Base-by-base conservation (phyloP, 2,329 filamentous ascomycete genomes). In the Plenodomus tracheiphilus region DNA sequence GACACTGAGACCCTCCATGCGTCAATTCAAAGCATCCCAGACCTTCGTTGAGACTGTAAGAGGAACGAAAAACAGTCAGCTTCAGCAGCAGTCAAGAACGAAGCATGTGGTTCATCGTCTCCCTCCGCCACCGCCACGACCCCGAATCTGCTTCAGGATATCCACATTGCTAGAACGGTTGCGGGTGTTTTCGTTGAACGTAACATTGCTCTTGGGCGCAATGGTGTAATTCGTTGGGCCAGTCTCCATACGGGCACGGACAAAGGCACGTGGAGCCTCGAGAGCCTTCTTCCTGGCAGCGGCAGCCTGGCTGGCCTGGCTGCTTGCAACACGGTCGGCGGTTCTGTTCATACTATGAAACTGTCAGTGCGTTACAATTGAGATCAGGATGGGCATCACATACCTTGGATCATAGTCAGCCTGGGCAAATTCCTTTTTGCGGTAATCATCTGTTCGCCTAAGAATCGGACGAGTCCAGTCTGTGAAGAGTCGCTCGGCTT, bases 401-500 rank as follows among this genome's bases (percentile, higher is more conserved):
- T 76, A 76, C 75, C 71, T 76, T 54, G 83, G 83, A 67, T 86
- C 84, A 64, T 83, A 87, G 25, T 79, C 78, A 20, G 78, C 81
- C 52, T 81, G 78, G 44, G 79, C 75, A 59, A 84, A 80, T 41
- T 81, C 79, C 78, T 96, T 94, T 79, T 96, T 94, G 75, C 91
- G 92, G 78, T 95, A 97, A 72, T 97, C 91, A 64, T 96, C 91
- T 53, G 89, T 96, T 60, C 91, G 86, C 77, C 95, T 93, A 45
- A 99, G 80, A 56, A 99, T 96, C 3, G 93, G 92, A 35, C 94
- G 82, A 57, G 91, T 96, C 94, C 94, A 99, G 69, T 97, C 93
- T 47, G 89, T 90, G 47, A 97, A 80, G n/a, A 97, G 79, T 41
- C 89, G 85, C 77, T 97, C 92, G 0, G 94, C 94, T 76, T 92